These are phyloP conservation scores for Entomortierella beljakovae DNA, from an alignment of 192 early-diverging fungal species.

Conservation along the genomic window DNA sequence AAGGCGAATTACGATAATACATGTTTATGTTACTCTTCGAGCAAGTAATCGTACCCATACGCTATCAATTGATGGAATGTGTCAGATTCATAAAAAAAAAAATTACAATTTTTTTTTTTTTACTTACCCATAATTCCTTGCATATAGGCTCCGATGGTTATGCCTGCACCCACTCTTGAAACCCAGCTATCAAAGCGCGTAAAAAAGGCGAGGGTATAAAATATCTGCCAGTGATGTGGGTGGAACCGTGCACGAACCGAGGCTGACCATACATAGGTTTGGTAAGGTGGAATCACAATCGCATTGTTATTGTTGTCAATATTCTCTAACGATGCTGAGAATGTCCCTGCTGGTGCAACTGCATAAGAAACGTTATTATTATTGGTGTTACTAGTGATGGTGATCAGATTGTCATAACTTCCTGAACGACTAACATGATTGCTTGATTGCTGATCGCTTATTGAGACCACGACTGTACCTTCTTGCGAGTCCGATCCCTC, in stretches of 20 bases:
- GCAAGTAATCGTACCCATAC: slow-evolving; percentile 67
- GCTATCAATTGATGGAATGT: slow-evolving; percentile 30
- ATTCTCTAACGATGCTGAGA: not conserved
- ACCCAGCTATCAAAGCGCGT: slow-evolving; percentile 78
- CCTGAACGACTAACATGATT: slow-evolving; percentile 30
- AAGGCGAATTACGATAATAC: not conserved
- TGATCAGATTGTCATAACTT: slow-evolving; percentile 27
- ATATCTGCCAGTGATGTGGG: slow-evolving; percentile 88
- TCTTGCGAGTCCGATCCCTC: not conserved
- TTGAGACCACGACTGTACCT: slow-evolving; percentile 45
- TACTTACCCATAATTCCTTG: slow-evolving; percentile 70
- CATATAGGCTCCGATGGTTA: slow-evolving; percentile 78
- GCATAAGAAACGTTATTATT: not conserved
- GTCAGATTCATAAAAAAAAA: not conserved
- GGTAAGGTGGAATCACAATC: slow-evolving; percentile 16
- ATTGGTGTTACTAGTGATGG: slow-evolving; percentile 12
- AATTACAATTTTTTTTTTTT: not conserved
- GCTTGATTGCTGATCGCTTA: slow-evolving; percentile 14
- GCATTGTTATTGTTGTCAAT: not conserved
- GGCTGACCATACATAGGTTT: slow-evolving; percentile 43
- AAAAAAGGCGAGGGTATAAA: slow-evolving; percentile 84
- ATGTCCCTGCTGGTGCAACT: not conserved
- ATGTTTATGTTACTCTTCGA: slow-evolving; percentile 51
- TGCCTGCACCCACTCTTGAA: slow-evolving; percentile 75
- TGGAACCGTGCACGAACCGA: slow-evolving; percentile 60